Evolutionary conservation across 1,284 basidiomycete species (phyloP).

Genomic region (Hortiboletus rubellus): DNA sequence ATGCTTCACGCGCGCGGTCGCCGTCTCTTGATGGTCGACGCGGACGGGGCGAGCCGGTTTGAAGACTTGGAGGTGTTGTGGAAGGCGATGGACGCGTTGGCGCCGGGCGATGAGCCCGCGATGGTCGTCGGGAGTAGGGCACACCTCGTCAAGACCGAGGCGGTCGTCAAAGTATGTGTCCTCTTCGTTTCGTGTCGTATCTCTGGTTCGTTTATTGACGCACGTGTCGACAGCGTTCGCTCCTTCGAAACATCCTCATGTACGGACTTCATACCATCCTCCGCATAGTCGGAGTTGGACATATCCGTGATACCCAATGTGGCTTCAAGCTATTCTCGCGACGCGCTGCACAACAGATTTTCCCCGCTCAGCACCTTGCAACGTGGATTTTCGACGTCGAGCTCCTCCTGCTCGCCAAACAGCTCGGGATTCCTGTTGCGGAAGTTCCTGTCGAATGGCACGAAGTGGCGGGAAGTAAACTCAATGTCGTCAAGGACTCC

Average conservation of each 20-base stretch:
- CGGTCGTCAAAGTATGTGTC: slow-evolving; percentile 82
- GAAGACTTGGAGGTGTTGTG: slow-evolving; percentile 77
- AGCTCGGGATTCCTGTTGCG: slow-evolving; percentile 68
- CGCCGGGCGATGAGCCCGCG: slow-evolving; percentile 49
- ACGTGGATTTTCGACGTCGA: slow-evolving; percentile 98
- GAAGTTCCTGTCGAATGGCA: slow-evolving; percentile 93
- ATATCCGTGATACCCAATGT: slow-evolving; percentile 93
- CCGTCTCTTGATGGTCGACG: slow-evolving; percentile 89
- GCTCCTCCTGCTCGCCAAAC: slow-evolving; percentile 84
- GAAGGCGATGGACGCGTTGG: slow-evolving; percentile 66
- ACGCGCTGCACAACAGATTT: slow-evolving; percentile 73
- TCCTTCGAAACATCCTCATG: slow-evolving; percentile 90
- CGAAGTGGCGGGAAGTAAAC: slow-evolving; percentile 89
- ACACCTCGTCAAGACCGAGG: slow-evolving; percentile 87
- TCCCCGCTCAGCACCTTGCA: slow-evolving; percentile 79
- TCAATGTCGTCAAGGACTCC: slow-evolving; percentile 81
- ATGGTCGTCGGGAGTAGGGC: slow-evolving; percentile 87
- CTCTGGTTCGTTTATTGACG: not conserved
- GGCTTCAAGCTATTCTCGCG: slow-evolving; percentile 95
- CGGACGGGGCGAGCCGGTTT: slow-evolving; percentile 89
- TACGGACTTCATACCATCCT: slow-evolving; percentile 85
- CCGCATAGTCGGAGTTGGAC: slow-evolving; percentile 79
- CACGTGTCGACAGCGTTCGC: slow-evolving; percentile 60
- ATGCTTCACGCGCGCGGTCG: slow-evolving; percentile 79
- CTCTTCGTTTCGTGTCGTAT: not conserved